A percentile compares a stretch with the other conserved stretches of the same genome.
phyloP scores from a whole-genome alignment of 1,284 basidiomycete genomes.

The Athelia sp. region DNA sequence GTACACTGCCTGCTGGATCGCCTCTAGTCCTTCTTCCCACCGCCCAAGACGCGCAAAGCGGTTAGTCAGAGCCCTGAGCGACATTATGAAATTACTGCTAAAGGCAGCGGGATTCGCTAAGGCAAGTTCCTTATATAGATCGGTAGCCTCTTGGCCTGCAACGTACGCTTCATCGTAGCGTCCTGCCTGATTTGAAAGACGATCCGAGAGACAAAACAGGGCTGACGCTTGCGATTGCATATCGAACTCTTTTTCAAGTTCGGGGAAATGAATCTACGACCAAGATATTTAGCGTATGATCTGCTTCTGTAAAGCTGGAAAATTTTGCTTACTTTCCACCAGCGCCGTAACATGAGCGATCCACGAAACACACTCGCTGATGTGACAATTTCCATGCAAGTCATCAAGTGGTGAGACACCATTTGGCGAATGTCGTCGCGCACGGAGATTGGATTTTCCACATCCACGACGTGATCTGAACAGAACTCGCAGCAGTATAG shows the following conservation, averaged over 20 bases:
- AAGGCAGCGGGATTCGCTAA: background rate
- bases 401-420: background rate
- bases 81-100: background rate
- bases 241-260: background rate
- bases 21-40: conserved; percentile 2
- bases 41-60: background rate
- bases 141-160: background rate
- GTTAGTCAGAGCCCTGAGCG: background rate
- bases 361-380: background rate
- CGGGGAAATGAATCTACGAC: background rate
- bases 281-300: background rate
- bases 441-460: background rate
- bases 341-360: background rate
- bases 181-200: background rate
- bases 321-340: background rate
- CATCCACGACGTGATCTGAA: conserved; percentile 3
- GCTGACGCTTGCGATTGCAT: background rate
- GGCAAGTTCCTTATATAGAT: background rate
- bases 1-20: conserved; percentile 1
- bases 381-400: conserved; percentile 5
- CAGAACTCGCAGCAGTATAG: conserved; percentile 8
- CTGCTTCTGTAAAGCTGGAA: background rate
- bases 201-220: background rate
- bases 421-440: background rate
- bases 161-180: background rate